These are phyloP conservation scores for Leccinum angustisporum DNA, from an alignment of 1,284 basidiomycete species.

Conservation along the genomic window DNA sequence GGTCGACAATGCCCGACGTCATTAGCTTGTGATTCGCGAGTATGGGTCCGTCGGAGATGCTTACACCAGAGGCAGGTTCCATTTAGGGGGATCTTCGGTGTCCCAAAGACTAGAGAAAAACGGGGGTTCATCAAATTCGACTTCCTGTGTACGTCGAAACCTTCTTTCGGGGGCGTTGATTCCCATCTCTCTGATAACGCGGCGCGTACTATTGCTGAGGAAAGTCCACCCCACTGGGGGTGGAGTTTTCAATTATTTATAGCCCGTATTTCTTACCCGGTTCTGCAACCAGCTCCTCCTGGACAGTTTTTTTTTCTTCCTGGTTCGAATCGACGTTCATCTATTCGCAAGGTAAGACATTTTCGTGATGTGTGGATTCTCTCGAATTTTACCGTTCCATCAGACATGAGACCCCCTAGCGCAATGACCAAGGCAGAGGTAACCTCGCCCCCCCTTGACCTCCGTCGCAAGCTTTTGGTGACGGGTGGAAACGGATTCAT, in stretches of 20 bases:
- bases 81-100: conserved; percentile 7
- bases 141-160: neutral
- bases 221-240: neutral
- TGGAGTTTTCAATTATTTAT: neutral
- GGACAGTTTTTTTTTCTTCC: neutral
- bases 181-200: neutral
- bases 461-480: conserved; percentile 38
- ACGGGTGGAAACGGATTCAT: conserved; percentile 59
- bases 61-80: neutral
- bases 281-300: neutral
- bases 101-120: neutral
- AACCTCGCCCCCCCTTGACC: neutral
- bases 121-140: neutral
- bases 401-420: neutral
- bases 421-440: conserved; percentile 6
- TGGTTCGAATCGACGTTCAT: neutral
- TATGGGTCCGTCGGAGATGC: neutral
- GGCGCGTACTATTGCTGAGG: neutral
- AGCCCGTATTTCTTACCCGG: neutral
- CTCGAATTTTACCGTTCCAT: neutral
- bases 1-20: neutral
- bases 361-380: neutral
- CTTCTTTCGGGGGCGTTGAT: conserved; percentile 7
- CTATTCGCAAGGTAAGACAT: neutral
- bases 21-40: neutral